A percentile compares a stretch with the other conserved stretches of the same genome.
Evolutionary conservation across 345 rosid species (phyloP).

Genomic region (Eucalyptus viminalis): DNA sequence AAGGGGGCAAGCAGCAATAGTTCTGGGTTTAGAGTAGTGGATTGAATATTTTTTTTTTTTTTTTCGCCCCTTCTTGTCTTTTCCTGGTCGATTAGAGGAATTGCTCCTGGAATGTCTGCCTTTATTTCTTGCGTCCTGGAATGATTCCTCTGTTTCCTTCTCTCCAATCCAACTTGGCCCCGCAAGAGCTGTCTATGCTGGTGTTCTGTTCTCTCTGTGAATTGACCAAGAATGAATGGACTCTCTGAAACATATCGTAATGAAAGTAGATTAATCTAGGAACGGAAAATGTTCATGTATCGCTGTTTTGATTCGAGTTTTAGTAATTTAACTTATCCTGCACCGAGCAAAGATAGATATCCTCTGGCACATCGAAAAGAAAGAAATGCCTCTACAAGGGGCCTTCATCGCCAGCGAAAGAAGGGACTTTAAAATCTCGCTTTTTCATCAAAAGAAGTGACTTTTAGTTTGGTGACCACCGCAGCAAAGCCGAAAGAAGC

Average conservation of each 20-base stretch:
- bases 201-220: neutral
- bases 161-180: neutral
- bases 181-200: neutral
- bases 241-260: neutral
- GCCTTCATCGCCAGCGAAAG: neutral
- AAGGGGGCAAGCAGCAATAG: neutral
- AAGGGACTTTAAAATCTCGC: neutral
- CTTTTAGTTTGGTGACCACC: neutral
- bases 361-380: neutral
- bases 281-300: neutral
- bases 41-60: neutral
- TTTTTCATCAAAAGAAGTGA: neutral
- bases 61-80: accelerated
- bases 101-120: neutral
- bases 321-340: neutral
- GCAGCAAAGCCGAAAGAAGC: neutral
- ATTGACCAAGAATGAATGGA: neutral
- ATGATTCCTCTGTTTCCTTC: neutral
- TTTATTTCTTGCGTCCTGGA: neutral
- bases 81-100: neutral
- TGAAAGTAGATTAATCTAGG: neutral
- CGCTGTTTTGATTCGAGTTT: neutral
- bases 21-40: neutral
- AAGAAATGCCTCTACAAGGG: neutral
- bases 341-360: neutral